These are phyloP conservation scores for Penicillium goetzii DNA, from an alignment of 495 filamentous ascomycete species.

Conservation along the genomic window DNA sequence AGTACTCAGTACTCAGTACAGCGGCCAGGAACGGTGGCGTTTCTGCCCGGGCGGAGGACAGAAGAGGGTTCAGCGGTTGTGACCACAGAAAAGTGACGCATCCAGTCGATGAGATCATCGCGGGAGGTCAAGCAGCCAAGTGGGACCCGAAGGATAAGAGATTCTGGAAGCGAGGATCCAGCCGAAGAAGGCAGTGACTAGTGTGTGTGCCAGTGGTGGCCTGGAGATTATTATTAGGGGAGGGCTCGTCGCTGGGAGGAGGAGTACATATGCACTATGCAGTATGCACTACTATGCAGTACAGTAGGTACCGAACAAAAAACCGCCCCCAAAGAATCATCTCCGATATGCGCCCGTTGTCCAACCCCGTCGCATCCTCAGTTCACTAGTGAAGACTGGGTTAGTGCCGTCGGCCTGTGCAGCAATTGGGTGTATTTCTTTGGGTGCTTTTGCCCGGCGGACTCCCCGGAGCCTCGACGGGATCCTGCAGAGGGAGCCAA, in stretches of 20 bases:
- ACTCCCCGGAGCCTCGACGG: slow-evolving; percentile 27
- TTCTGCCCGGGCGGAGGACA: not conserved
- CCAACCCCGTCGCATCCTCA: not conserved
- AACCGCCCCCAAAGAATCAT: not conserved
- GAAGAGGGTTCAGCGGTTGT: not conserved
- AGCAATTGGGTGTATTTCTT: not conserved
- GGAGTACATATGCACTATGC: too few relatives aligned
- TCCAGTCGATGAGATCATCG: slow-evolving; percentile 30
- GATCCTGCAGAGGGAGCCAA: slow-evolving; percentile 25
- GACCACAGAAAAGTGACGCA: slow-evolving; percentile 8
- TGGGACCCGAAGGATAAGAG: slow-evolving; percentile 1
- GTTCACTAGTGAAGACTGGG: too few relatives aligned
- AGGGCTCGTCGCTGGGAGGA: too few relatives aligned
- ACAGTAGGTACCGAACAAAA: slow-evolving; percentile 1
- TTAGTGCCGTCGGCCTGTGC: not conserved
- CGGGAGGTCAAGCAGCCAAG: not conserved
- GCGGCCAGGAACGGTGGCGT: slow-evolving; percentile 20
- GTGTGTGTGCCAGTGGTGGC: not conserved
- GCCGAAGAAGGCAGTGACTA: not conserved
- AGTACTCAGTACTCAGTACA: not conserved
- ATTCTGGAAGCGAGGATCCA: slow-evolving; percentile 9
- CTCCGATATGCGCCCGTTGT: not conserved
- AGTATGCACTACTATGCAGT: too few relatives aligned
- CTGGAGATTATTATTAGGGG: too few relatives aligned
- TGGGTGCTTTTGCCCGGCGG: slow-evolving; percentile 14